Base-by-base conservation (phyloP, 768 basidiomycete species). In the Dioszegia hungarica region DNA sequence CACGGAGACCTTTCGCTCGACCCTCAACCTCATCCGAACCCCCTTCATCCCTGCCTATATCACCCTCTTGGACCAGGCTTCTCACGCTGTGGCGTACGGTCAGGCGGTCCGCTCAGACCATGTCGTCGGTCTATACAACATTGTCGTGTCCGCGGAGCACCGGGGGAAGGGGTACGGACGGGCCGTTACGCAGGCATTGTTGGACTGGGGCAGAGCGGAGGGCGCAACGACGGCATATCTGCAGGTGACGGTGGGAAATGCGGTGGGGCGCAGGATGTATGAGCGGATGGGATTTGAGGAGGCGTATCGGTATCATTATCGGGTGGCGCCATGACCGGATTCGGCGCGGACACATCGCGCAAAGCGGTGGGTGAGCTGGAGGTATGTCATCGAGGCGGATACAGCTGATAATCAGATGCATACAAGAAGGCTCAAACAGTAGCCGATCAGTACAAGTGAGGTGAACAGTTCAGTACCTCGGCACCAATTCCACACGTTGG, bases 191-290 rank as follows among this genome's bases (percentile, higher is more conserved):
- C 47, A 34, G 31, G 47, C 47, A 22, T 22, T 48, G 33, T 31
- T 48, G 9, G 31, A 33, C 33, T 31, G 33, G 33, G 47, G 24
- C 8, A 14, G n/a, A 8, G 14, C 3, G 28, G 28, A 25, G 2
- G 47, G 47, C 12, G 47, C 31, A 1, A 19, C 14, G 6, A 9
- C 22, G 47, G 47, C 31, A 12, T 48, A 48, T 36, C 47, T 48
- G n/a, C 47, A 48, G 31, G 47, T 48, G 10, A 48, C 47, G 14
- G 31, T 34, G 47, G 22, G 8, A 19, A 48, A 48, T 48, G 47
- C 1, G 8, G 33, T 36, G 3, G 47, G 31, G n/a, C 33, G 19
- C 31, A 19, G 22, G 47, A 6, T 48, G 47, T 48, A 48, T 22
- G 22, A 19, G 31, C 20, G n/a, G 17, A 15, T 48, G 29, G 47